Base-by-base conservation (phyloP, 2,329 filamentous ascomycete species). In the Zymoseptoria passerinii region DNA sequence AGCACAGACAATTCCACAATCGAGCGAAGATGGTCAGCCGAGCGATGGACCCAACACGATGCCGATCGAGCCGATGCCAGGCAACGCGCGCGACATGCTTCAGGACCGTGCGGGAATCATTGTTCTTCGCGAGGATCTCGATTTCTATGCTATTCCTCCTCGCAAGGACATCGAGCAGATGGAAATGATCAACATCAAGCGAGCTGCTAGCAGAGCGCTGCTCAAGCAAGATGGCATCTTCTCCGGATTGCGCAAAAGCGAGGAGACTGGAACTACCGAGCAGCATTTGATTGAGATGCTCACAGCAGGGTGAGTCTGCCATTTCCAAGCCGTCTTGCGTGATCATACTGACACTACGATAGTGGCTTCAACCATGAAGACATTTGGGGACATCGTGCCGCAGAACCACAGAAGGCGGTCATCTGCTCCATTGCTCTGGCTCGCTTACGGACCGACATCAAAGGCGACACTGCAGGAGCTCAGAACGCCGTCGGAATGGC, bases 211-310 rank as follows among this genome's bases (percentile, higher is more conserved):
- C 20, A 85, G 84, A 66, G 89, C 90, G n/a, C 76, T 99, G 64
- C 81, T 96, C 66, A 83, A 84, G 70, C 94, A 99, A 74, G 85
- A 92, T 67, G 94, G 94, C 52, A 99, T 99, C 67, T 99, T 99
- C 73, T 96, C 92, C 3, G 94, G 94, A 0, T 78, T 99, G 52
- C 88, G 94, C 74, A 90, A 92, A 72, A 97, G 92, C 68, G 92
- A 99, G 67, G 94, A 99, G 75, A 87, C 89, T 18, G 94, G 94
- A 19, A 96, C 92, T 18, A 99, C 94, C 0, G 94, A 99, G 75
- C 94, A 96, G 66, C 94, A 99, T 78, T 80, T 99, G 48, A 99
- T 99, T 69, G 94, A 99, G 78, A 99, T 99, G 94, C 77, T 99
- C 75, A 99, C 94, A 56, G 94, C 94, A 71, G 94, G 92, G 92